Percentiles rank a stretch among this genome's conserved stretches.
Evolutionary conservation across 176 grass and related monocot species (phyloP).

Genomic region (Oryza rufipogon): DNA sequence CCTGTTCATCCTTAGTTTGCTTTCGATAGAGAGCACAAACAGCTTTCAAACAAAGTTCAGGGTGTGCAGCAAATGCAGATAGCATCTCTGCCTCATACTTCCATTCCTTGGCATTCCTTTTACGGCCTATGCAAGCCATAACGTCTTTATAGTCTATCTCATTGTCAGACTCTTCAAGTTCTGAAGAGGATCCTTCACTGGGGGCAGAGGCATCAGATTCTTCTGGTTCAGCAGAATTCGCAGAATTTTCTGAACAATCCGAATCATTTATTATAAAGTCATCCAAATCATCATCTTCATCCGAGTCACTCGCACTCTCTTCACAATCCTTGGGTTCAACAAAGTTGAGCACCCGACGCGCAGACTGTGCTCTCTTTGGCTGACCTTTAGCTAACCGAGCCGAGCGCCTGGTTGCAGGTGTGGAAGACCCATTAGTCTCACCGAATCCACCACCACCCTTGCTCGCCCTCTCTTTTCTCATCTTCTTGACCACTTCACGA

Average conservation of each 20-base stretch:
- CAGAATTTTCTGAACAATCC: slow-evolving; percentile 37
- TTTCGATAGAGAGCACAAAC: slow-evolving; percentile 77
- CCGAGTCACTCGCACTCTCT: slow-evolving; percentile 36
- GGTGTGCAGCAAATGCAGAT: slow-evolving; percentile 53
- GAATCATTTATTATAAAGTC: slow-evolving; percentile 66
- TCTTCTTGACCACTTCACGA: slow-evolving; percentile 40
- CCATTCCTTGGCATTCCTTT: slow-evolving; percentile 60
- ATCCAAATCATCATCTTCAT: slow-evolving; percentile 53
- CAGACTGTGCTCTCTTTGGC: slow-evolving; percentile 3
- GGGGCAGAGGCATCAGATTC: slow-evolving; percentile 6
- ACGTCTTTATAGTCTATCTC: slow-evolving; percentile 44
- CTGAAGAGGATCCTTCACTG: slow-evolving; percentile 20
- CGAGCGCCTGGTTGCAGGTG: slow-evolving; percentile 40
- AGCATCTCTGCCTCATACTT: slow-evolving; percentile 69
- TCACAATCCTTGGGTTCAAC: slow-evolving; percentile 52
- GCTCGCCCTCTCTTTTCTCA: neutral
- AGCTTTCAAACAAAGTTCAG: slow-evolving; percentile 71
- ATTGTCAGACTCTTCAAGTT: slow-evolving; percentile 32
- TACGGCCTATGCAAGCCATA: slow-evolving; percentile 50
- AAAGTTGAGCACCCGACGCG: slow-evolving; percentile 21
- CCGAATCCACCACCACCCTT: neutral
- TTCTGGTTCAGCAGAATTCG: slow-evolving; percentile 22
- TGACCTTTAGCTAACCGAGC: slow-evolving; percentile 36
- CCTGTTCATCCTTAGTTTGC: slow-evolving; percentile 63
- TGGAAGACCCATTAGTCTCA: slow-evolving; percentile 13